Percentiles rank a stretch among this genome's conserved stretches.
phyloP scores from a whole-genome alignment of 2,329 filamentous ascomycete genomes.

The Chrysoporthe deuterocubensis region DNA sequence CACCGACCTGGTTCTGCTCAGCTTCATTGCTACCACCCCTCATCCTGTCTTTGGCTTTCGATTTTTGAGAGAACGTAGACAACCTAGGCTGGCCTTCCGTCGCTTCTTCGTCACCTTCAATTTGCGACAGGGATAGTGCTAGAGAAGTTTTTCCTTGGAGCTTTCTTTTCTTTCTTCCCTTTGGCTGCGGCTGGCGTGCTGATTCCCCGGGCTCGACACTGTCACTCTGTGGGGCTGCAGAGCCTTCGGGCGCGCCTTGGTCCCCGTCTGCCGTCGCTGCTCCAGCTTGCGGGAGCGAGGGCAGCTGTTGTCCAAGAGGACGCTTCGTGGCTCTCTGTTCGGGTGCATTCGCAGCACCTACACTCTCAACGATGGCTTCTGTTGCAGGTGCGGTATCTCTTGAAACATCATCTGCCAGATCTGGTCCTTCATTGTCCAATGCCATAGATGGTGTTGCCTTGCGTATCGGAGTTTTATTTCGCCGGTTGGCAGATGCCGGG shows the following conservation, averaged over 20 bases:
- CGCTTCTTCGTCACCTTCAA: slow-evolving; percentile 18
- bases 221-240: neutral
- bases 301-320: neutral
- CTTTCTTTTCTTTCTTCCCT: slow-evolving; percentile 18
- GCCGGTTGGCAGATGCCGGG: neutral
- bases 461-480: slow-evolving; percentile 8
- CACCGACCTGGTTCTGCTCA: neutral
- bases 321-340: neutral
- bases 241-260: neutral
- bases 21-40: slow-evolving; percentile 11
- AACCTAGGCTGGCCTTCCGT: slow-evolving; percentile 16
- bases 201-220: slow-evolving; percentile 10
- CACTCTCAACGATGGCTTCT: neutral
- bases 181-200: slow-evolving; percentile 11
- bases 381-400: neutral
- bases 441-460: slow-evolving; percentile 15
- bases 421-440: neutral
- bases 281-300: neutral
- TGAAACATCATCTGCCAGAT: neutral
- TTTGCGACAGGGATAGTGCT: slow-evolving; percentile 24
- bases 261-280: neutral
- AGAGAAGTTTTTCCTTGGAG: slow-evolving; percentile 18
- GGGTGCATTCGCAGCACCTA: neutral
- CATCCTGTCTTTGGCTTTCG: slow-evolving; percentile 14
- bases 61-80: slow-evolving; percentile 17